Evolutionary conservation across 768 basidiomycete species (phyloP).

Genomic region (Strobilomyces echinocephalus): DNA sequence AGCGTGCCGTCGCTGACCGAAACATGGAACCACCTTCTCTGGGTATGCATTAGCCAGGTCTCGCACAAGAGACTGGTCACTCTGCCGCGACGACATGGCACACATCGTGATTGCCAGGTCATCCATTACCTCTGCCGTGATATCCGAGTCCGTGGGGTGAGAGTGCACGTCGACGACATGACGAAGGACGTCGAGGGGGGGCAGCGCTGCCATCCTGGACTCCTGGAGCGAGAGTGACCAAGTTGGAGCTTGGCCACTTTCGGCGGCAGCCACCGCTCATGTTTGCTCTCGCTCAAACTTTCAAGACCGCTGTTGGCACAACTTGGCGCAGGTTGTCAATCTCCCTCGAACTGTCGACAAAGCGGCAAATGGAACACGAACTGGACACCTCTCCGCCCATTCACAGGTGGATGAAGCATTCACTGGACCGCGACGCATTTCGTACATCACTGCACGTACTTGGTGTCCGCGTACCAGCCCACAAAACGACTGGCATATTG

Average conservation of each 20-base stretch:
- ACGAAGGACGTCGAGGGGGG: slow-evolving; percentile 41
- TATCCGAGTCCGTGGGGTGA: slow-evolving; percentile 80
- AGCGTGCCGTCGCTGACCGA: slow-evolving; percentile 53
- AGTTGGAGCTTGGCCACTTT: not conserved
- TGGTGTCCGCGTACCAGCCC: slow-evolving; percentile 58
- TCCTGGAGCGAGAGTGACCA: not conserved
- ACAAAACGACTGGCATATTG: slow-evolving; percentile 50
- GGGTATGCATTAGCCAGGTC: slow-evolving; percentile 58
- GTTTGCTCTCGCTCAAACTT: slow-evolving; percentile 12
- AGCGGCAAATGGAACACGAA: slow-evolving; percentile 15
- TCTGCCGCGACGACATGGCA: slow-evolving; percentile 68
- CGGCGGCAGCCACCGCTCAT: slow-evolving; percentile 8
- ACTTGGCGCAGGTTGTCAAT: slow-evolving; percentile 1
- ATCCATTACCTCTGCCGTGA: slow-evolving; percentile 46
- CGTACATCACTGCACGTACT: slow-evolving; percentile 61
- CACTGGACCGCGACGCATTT: slow-evolving; percentile 64
- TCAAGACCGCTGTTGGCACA: slow-evolving; percentile 2
- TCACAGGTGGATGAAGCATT: slow-evolving; percentile 46
- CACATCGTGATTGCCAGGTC: slow-evolving; percentile 63
- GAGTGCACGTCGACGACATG: slow-evolving; percentile 88
- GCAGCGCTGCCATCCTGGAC: slow-evolving; percentile 13
- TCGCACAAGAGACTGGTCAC: slow-evolving; percentile 70
- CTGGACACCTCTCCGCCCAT: slow-evolving; percentile 42
- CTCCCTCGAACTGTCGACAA: slow-evolving; percentile 2
- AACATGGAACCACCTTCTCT: slow-evolving; percentile 75